These are phyloP conservation scores for Globisporangium takayamanum DNA, from an alignment of 352 stramenopile genomes.

Conservation along the genomic window DNA sequence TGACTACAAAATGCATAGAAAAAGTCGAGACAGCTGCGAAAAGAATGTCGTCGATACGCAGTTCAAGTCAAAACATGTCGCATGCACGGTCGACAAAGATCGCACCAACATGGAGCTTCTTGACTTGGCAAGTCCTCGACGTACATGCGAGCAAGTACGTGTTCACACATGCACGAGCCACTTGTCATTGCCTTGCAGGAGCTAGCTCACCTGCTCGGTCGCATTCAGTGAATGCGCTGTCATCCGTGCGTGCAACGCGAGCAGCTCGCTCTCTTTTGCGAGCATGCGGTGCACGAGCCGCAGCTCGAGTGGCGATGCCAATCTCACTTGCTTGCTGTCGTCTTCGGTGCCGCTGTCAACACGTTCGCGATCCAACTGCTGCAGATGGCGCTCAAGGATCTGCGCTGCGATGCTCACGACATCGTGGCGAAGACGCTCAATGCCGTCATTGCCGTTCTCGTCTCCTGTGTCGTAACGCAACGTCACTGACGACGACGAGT, in stretches of 20 bases:
- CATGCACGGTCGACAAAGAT: neutral
- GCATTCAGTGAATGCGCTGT: neutral
- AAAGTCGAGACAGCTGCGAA: too few species aligned
- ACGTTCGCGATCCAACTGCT: constrained; percentile 1
- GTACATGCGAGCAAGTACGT: too few species aligned
- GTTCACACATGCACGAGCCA: too few species aligned
- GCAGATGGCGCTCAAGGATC: constrained; percentile 20
- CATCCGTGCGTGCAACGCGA: constrained; percentile 13
- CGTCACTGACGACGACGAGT: too few species aligned
- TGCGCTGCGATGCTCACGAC: constrained; percentile 20
- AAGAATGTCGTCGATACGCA: neutral
- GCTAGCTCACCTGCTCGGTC: neutral
- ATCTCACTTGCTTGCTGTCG: neutral
- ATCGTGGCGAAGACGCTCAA: constrained; percentile 15
- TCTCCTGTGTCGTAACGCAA: too few species aligned
- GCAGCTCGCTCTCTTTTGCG: constrained; percentile 26
- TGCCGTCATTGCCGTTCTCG: neutral
- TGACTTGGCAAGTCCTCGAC: too few species aligned
- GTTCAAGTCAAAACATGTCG: constrained; percentile 1
- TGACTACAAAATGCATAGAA: too few species aligned
- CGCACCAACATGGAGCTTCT: neutral
- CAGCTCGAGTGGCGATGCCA: constrained; percentile 13
- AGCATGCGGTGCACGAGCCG: constrained; percentile 27
- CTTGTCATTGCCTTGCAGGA: too few species aligned
- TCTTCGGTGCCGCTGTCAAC: neutral